Base-by-base conservation (phyloP, 148 eudicot species). In the Rhododendron ovatum region DNA sequence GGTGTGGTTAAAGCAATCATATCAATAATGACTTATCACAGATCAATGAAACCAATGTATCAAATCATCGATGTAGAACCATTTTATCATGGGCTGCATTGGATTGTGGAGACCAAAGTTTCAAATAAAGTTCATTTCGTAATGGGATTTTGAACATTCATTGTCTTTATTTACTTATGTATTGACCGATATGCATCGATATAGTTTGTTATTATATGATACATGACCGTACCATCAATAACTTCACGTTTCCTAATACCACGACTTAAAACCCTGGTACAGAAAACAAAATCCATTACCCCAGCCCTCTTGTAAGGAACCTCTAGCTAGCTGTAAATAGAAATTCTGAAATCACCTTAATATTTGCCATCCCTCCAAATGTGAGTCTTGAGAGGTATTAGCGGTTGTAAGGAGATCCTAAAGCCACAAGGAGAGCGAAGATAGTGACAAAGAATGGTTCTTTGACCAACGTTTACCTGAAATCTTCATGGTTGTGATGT, bases 311-410 rank as follows among this genome's bases (percentile, higher is more conserved):
- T 61, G 53, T 48, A 26, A 47, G 82, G 35, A 41, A 80, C 61
- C 39, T 13, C 55, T 51, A 51, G 73, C 53, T 48, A 48, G 74
- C 74, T 28, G 82, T 80, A 48, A 82, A 61, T 28, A 67, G 28
- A 11, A 69, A 50, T n/a, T 67, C 74, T 67, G 24, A 7, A 4
- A n/a, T 35, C 20, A 78, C 55, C 43, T 24, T 45, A 59, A 48
- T n/a, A 80, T 79, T 79, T 86, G 69, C 22, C 55, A 86, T 55
- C 71, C 86, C 65, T 78, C 87, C 88, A 88, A 86, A 85, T 88
- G 88, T 90, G 50, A 82, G 73, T 30, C 73, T 81, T 37, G n/a
- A 22, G 74, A 84, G 41, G 78, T 69, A 81, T 71, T 69, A 39
- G 73, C 73, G 88, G 84, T 13, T 80, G 17, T 50, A 20, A 6